Base-by-base conservation (phyloP, 2,329 filamentous ascomycete genomes). In the Fusarium avenaceum region DNA sequence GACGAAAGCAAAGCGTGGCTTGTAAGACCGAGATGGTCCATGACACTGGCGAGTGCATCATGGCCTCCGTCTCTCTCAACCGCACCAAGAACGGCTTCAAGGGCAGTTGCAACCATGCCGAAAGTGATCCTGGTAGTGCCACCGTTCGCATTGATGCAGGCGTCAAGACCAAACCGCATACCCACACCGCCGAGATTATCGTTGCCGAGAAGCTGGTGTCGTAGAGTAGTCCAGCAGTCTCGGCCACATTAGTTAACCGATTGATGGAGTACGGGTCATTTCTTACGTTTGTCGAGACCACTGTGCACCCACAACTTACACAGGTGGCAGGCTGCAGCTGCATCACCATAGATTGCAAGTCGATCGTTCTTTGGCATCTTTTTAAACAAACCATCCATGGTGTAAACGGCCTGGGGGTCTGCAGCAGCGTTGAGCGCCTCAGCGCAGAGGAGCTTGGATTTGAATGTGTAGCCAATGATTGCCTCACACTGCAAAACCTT, bases 91-190 rank as follows among this genome's bases (percentile, higher is more conserved):
- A 53, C 26, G 1, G 40, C 50, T 7, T 53, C 50, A 1, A 53
- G 20, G 0, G 22, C 2, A 0, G 50, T 53, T 0, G 50, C 50
- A 0, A 35, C 11, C 50, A 53, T 46, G 1, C 20, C 40, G 2
- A 7, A 0, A 17, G 30, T 26, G 13, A 14, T 13, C 13, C 39
- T 32, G 7, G 15, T 19, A 13, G 49, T 52, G 0, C 40, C 30
- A 17, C 40, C 30, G 1, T 35, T 53, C 28, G 20, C 32, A n/a
- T 35, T 53, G 7, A 47, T 46, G 1, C 50, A 53, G 13, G 0
- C 6, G 13, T 47, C 4, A 6, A 53, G 13, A 0, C 40, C 50
- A 0, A 6, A 13, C 1, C 19, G 15, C 22, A 2, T n/a, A 0
- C 50, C 20, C 7, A 47, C 40, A 4, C 2, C 6, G 7, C n/a